These are phyloP conservation scores for Ensete glaucum DNA, from an alignment of 176 grass and related monocot species.

Conservation along the genomic window DNA sequence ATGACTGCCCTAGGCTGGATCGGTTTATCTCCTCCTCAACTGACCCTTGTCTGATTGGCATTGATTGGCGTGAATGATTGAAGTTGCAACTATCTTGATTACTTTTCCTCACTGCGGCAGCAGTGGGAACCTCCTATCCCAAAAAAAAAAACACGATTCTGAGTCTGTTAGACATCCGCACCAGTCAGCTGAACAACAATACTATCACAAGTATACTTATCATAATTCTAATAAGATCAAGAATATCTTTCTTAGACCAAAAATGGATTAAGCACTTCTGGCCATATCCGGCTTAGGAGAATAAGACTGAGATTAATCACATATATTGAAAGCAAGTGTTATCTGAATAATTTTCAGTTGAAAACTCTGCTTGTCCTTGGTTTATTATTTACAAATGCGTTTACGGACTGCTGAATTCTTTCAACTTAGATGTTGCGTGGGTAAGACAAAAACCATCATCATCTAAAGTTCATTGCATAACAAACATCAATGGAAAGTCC, in stretches of 20 bases:
- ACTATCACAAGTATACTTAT: background rate
- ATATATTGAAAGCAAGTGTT: background rate
- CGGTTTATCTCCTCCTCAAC: constrained; percentile 15
- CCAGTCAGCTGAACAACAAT: background rate
- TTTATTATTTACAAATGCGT: background rate
- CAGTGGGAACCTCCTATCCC: constrained; percentile 30
- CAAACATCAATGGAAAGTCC: background rate
- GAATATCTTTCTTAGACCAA: background rate
- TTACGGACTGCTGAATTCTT: background rate
- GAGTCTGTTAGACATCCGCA: background rate
- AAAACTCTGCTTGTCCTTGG: background rate
- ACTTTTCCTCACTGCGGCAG: constrained; percentile 15
- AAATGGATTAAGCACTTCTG: background rate
- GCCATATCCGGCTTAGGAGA: background rate
- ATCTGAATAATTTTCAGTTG: background rate
- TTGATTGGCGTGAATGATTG: constrained; percentile 3
- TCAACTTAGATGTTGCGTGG: too few species aligned
- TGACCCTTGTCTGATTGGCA: constrained; percentile 23
- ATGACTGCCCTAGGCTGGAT: constrained; percentile 14
- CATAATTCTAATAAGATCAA: background rate
- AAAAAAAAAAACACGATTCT: constrained; percentile 5
- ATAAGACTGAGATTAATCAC: background rate
- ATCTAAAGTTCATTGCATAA: background rate
- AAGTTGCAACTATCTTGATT: constrained; percentile 19
- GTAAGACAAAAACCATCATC: background rate